A percentile compares a stretch with the other conserved stretches of the same genome.
Evolutionary conservation across 2,329 filamentous ascomycete genomes (phyloP).

Genomic region (Fusarium pseudocircinatum): DNA sequence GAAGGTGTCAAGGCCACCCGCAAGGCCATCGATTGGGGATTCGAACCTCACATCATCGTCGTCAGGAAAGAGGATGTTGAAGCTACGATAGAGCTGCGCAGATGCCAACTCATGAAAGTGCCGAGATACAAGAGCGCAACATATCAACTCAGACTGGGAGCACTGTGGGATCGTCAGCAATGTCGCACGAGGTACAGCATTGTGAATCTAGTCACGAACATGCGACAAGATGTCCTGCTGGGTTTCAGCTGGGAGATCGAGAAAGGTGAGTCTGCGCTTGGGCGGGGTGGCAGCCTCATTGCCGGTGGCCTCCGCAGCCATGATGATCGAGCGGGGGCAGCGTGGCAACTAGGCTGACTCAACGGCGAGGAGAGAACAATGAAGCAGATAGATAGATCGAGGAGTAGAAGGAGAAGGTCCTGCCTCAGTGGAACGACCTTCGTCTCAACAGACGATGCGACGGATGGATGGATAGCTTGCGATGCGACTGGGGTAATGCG

Average conservation of each 20-base stretch:
- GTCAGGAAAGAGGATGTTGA: slow-evolving; percentile 70
- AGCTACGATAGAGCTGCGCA: slow-evolving; percentile 66
- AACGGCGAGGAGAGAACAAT: not conserved
- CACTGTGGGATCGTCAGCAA: slow-evolving; percentile 52
- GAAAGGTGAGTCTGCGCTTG: slow-evolving; percentile 46
- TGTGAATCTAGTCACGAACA: slow-evolving; percentile 47
- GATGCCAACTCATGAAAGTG: slow-evolving; percentile 68
- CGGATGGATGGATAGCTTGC: slow-evolving; percentile 12
- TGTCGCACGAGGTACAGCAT: not conserved
- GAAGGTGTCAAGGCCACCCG: slow-evolving; percentile 68
- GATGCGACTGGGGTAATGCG: slow-evolving; percentile 29
- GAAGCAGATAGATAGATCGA: not conserved
- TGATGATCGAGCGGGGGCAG: slow-evolving; percentile 43
- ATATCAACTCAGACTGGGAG: slow-evolving; percentile 62
- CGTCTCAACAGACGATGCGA: slow-evolving; percentile 12
- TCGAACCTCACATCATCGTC: slow-evolving; percentile 64
- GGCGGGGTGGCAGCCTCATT: slow-evolving; percentile 40
- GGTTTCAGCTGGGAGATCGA: slow-evolving; percentile 58
- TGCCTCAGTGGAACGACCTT: not conserved
- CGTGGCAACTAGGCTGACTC: slow-evolving; percentile 26
- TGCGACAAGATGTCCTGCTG: slow-evolving; percentile 60
- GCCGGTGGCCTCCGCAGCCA: slow-evolving; percentile 49
- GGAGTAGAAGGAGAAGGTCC: not conserved
- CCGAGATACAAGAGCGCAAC: slow-evolving; percentile 66
- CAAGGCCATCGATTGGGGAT: slow-evolving; percentile 65